Evolutionary conservation across 129 eudicot genomes (phyloP).

Genomic region (Dittrichia graveolens): DNA sequence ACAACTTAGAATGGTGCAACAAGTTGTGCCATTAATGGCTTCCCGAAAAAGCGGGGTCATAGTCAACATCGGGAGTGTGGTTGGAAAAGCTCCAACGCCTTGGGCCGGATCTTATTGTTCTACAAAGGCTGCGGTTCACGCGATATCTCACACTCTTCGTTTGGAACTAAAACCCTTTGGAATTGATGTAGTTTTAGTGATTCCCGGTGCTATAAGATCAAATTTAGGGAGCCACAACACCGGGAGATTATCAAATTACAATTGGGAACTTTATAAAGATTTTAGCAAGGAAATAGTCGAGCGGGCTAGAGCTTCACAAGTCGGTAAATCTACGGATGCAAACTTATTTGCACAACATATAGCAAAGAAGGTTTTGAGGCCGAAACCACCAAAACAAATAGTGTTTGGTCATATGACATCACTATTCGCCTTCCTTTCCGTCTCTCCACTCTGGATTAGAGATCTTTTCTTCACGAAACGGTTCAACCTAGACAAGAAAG

Average conservation of each 20-base stretch:
- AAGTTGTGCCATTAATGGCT: conserved; percentile 79
- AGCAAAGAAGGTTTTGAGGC: conserved; percentile 58
- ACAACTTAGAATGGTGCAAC: conserved; percentile 71
- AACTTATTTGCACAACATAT: conserved; percentile 60
- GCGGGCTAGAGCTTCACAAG: conserved; percentile 71
- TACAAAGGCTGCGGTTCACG: conserved; percentile 68
- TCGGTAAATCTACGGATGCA: conserved; percentile 68
- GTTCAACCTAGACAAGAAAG: conserved; percentile 51
- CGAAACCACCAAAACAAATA: conserved; percentile 62
- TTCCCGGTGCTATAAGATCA: conserved; percentile 71
- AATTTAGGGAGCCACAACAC: conserved; percentile 51
- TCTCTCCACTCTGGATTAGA: conserved; percentile 78
- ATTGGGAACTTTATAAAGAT: conserved; percentile 65
- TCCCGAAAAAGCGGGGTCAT: conserved; percentile 46
- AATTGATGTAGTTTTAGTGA: conserved; percentile 54
- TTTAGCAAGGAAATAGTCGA: conserved; percentile 57
- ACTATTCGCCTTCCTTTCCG: conserved; percentile 54
- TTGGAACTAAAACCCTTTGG: conserved; percentile 68
- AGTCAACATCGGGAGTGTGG: conserved; percentile 72
- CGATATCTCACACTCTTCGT: conserved; percentile 55
- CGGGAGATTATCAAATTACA: conserved; percentile 43
- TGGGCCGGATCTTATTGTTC: conserved; percentile 84
- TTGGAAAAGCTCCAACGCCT: conserved; percentile 76
- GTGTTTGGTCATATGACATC: conserved; percentile 68
- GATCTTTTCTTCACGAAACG: conserved; percentile 59